Percentiles rank a stretch among this genome's conserved stretches.
Evolutionary conservation across 345 rosid genomes (phyloP).

Genomic region (Pugionium cornutum): DNA sequence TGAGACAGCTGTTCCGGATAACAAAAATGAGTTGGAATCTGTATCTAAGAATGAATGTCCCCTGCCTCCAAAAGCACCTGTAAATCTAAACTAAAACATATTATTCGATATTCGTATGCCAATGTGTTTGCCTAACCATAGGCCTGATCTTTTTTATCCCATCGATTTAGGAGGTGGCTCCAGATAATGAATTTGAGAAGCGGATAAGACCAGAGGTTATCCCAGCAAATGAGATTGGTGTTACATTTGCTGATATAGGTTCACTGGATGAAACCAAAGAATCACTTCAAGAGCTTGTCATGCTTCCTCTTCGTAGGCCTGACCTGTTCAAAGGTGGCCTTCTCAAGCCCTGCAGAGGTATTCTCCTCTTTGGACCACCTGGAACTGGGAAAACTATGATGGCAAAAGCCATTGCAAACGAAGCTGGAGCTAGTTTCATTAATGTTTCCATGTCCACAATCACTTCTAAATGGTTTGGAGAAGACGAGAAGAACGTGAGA

Average conservation of each 20-base stretch:
- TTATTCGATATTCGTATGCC: conserved; percentile 2
- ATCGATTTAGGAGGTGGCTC: conserved; percentile 58
- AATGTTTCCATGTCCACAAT: too few relatives aligned
- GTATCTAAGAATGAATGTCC: conserved; percentile 61
- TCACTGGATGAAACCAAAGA: conserved; percentile 87
- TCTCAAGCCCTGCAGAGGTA: conserved; percentile 88
- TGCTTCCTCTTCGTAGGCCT: conserved; percentile 98
- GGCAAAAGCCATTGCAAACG: too few relatives aligned
- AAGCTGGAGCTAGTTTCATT: too few relatives aligned
- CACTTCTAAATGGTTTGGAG: too few relatives aligned
- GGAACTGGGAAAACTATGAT: too few relatives aligned
- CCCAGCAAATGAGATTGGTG: conserved; percentile 93
- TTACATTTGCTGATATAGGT: conserved; percentile 92
- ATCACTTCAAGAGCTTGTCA: conserved; percentile 33
- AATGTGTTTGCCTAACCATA: conserved; percentile 12
- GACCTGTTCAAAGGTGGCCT: conserved; percentile 54
- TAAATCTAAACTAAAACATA: conserved; percentile 38
- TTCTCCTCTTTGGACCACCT: conserved; percentile 83
- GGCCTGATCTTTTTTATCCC: background rate
- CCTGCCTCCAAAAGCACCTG: conserved; percentile 62
- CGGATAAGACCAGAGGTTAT: conserved; percentile 97
- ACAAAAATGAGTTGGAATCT: conserved; percentile 34
- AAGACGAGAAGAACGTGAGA: too few relatives aligned
- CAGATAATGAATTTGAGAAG: conserved; percentile 37
- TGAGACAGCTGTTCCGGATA: conserved; percentile 31